Evolutionary conservation across 2,329 filamentous ascomycete species (phyloP).

Genomic region (Colletotrichum falcatum): DNA sequence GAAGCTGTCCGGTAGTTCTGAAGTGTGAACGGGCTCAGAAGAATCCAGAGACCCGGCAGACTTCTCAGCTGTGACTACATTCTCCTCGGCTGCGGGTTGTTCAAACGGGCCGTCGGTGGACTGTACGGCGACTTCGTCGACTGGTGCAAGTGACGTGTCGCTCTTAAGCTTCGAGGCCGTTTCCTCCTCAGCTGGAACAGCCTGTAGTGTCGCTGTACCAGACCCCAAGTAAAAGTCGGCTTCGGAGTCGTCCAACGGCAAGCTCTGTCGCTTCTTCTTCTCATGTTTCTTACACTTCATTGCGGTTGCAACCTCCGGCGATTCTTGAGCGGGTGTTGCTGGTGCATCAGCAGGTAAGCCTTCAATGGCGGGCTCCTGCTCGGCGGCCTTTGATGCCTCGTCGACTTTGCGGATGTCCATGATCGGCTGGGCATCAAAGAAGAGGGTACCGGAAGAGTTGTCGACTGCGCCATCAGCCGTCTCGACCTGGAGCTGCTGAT

Average conservation of each 20-base stretch:
- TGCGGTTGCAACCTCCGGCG: slow-evolving; percentile 27
- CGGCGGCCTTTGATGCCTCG: neutral
- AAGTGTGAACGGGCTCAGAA: neutral
- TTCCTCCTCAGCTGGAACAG: neutral
- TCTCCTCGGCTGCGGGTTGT: neutral
- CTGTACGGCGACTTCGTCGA: neutral
- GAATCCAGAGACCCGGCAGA: neutral
- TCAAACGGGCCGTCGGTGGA: neutral
- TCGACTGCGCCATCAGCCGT: neutral
- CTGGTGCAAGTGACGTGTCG: neutral
- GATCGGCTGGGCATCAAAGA: neutral
- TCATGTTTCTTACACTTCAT: slow-evolving; percentile 52
- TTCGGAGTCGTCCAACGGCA: slow-evolving; percentile 13
- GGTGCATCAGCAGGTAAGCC: neutral
- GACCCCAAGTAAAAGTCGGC: neutral
- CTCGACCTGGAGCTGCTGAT: neutral
- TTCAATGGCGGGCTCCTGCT: neutral
- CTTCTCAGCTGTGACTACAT: neutral
- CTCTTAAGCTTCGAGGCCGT: neutral
- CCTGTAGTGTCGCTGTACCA: neutral
- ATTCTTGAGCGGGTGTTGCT: slow-evolving; percentile 15
- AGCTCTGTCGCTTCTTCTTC: slow-evolving; percentile 48
- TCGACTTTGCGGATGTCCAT: neutral
- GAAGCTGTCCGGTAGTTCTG: neutral
- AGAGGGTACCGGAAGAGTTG: neutral